Evolutionary conservation across 2,329 filamentous ascomycete species (phyloP), one percentile per base, ranked within the genome.

Genomic region (Neonectria sp.): DNA sequence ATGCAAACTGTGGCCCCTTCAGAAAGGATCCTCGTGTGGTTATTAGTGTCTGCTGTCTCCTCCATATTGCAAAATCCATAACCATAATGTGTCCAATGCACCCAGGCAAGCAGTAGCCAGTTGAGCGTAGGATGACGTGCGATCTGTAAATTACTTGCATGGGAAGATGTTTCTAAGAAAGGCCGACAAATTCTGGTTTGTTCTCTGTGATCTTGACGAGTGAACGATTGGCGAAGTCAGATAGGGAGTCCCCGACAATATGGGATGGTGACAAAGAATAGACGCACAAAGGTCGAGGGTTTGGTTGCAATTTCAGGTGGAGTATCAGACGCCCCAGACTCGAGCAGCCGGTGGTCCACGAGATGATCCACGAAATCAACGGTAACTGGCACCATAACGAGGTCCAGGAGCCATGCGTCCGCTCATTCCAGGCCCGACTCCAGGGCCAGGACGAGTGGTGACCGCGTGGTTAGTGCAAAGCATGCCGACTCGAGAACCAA

Each of bases 401-500:
- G 88, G 82, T 63, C 86, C 86, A 59, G 89, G 87, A 68, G 86
- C 86, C 79, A 91, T 84, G 40, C 88, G 90, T 60, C 82, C 77
- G 27, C 84, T 83, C 74, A 93, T 86, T 67, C 90, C 86, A 67
- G 91, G 87, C 24, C 93, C 93, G 73, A 91, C 89, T 33, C 93
- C 93, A 71, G 95, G 94, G 48, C 95, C 95, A 68, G 95, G 95
- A 62, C 95, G 94, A 74, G 95, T 98, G 59, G 93, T 89, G 73
- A 95, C 90, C 55, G 94, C 94, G 43, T 95, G 95, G 81, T 98
- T 98, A 83, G 94, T 97, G 85, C 97, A 99, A 61, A 99, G 92
- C 95, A 99, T 98, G 35, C 96, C 96, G 69, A 99, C 96, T 65
- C 96, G 94, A 67, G 96, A 99, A 68, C 96, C 96, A 80, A 98